Evolutionary conservation across 2,329 filamentous ascomycete genomes (phyloP), one percentile per base, ranked within the genome.

Genomic region (Epichloe sylvatica): DNA sequence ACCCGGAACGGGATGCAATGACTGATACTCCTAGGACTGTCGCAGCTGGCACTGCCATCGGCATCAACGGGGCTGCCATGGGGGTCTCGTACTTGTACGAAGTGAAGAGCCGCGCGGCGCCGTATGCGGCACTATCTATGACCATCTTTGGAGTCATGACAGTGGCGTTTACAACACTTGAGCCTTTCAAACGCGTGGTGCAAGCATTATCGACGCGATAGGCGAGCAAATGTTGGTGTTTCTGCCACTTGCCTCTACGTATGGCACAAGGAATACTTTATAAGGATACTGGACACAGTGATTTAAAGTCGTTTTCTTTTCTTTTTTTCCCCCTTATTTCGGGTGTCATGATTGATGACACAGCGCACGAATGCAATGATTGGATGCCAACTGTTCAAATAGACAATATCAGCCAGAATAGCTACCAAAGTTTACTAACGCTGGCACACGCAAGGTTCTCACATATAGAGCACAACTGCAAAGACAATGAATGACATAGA

Each of bases 11-110:
- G 39, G 33, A 34, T 11, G 12, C 17, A 35, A 19, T 11, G 63
- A 11, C 23, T 17, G 64, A 67, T 48, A 60, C 53, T 12, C 47
- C 69, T 0, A 50, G 59, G 2, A 70, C 66, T 0, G 68, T 78
- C 2, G 75, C 74, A 0, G 65, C 71, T 0, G 77, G 76, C 36
- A 67, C 76, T 36, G 67, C 74, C 0, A 68, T 78, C 45, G 77
- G 77, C 3, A 71, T 79, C 63, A 80, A 80, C 54, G 75, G 75
- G 1, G 76, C 76, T 0, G 77, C 77, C 3, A 78, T 80, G 75
- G 77, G 77, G 2, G 76, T 77, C 0, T 70, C 76, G 0, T 75
- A 77, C 52, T 64, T 80, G 13, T 77, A 79, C 50, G 75, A 78
- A 59, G 69, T 67, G 7, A 66, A 66, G 48, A 77, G 72, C 53